Evolutionary conservation across 2,329 filamentous ascomycete genomes (phyloP), one percentile per base, ranked within the genome.

Genomic region (Neofusicoccum umdonicola): DNA sequence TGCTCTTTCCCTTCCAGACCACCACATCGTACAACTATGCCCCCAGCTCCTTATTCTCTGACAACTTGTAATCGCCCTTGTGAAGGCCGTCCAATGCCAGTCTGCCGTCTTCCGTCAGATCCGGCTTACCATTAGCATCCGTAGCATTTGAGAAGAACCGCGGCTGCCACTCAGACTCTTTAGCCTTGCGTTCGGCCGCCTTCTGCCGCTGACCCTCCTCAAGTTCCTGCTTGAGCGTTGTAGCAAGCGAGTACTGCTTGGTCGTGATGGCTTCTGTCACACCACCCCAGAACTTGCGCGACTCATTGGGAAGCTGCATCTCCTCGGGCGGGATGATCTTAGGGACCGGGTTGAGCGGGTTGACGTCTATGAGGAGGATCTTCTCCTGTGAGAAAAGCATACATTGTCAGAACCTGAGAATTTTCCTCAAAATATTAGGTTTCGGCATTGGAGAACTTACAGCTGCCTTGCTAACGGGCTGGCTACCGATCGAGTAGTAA

Each of bases 131-230:
- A 34, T 84, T 72, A 0, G 84, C 81, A 58, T 85, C 86, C n/a
- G 86, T 82, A 0, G 82, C 82, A 3, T 82, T 83, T 0, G 83
- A 88, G 78, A 99, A 99, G 80, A 96, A 99, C 48, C 92, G 84
- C n/a, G 95, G 95, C 69, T 88, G 83, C 88, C 91, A 99, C 39
- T 87, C 85, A 65, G 86, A 84, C 12, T 88, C 86, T 13, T 84
- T 84, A 50, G 84, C 84, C 74, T 94, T 90, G 48, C 95, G 85
- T 74, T 94, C 88, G 27, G 92, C 88, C 1, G 92, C 93, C 79
- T 92, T 94, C 71, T 91, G 86, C 37, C 95, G 85, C 80, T 99
- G 95, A 48, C 84, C 84, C 77, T 99, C 95, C 77, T 99, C 95
- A 11, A 99, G 86, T 71, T 96, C 92, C 66, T 92, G 87, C 81